phyloP scores from a whole-genome alignment of 768 basidiomycete genomes.

The Tricholoma terreum region DNA sequence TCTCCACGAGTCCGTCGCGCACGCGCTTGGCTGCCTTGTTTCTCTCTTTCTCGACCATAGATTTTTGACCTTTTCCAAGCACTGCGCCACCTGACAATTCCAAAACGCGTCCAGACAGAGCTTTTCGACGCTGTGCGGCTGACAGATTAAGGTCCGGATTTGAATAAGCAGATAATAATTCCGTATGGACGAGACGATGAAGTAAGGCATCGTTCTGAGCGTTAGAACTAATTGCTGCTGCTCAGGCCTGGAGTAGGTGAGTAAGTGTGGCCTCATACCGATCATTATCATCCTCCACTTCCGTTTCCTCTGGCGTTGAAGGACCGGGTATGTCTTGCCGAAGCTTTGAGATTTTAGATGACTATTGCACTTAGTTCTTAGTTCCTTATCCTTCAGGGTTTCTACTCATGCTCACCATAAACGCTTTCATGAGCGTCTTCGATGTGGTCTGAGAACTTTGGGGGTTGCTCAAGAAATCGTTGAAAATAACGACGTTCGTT shows the following conservation, averaged over 20 bases:
- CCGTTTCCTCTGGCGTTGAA: conserved; percentile 20
- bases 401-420: conserved; percentile 61
- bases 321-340: conserved; percentile 30
- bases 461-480: conserved; percentile 23
- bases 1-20: conserved; percentile 64
- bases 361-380: conserved; percentile 39
- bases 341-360: conserved; percentile 71
- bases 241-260: not conserved
- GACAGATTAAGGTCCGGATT: conserved; percentile 58
- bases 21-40: conserved; percentile 71
- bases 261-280: conserved; percentile 31
- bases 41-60: conserved; percentile 58
- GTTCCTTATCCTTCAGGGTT: not conserved
- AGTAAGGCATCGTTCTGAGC: conserved; percentile 74
- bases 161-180: conserved; percentile 71
- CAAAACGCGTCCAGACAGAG: conserved; percentile 72
- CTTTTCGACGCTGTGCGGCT: conserved; percentile 68
- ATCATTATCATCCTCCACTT: conserved; percentile 54
- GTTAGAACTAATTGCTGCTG: conserved; percentile 53
- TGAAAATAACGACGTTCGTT: conserved; percentile 59
- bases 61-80: conserved; percentile 71
- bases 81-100: conserved; percentile 68
- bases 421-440: conserved; percentile 56
- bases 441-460: conserved; percentile 18
- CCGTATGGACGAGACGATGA: conserved; percentile 77